A percentile compares a stretch with the other conserved stretches of the same genome.
These are phyloP conservation scores for Ophiocytium majus DNA, from an alignment of 352 stramenopile species.

Conservation along the genomic window DNA sequence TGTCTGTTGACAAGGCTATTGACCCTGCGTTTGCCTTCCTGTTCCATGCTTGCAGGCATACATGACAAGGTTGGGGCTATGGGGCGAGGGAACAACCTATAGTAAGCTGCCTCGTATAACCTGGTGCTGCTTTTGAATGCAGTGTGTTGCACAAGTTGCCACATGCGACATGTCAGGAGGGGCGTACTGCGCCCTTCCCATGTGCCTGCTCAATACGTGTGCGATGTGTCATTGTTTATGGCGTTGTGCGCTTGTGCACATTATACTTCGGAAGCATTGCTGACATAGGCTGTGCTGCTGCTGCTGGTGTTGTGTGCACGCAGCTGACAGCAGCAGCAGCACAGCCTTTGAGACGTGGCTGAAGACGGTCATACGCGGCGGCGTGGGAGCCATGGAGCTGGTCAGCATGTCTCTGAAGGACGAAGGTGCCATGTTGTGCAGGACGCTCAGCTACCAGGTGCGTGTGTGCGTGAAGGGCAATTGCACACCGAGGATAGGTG, in stretches of 20 bases:
- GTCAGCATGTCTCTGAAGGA: constrained; percentile 67
- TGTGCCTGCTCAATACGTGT: not conserved
- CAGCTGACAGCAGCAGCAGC: too few species aligned
- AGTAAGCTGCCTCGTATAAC: not conserved
- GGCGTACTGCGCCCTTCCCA: not conserved
- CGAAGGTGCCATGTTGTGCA: constrained; percentile 62
- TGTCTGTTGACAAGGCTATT: not conserved
- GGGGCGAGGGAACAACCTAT: constrained; percentile 57
- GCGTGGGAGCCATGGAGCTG: not conserved
- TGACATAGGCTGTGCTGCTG: not conserved
- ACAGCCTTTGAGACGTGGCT: not conserved
- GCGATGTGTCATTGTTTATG: not conserved
- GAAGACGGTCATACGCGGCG: not conserved
- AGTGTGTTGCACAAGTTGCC: not conserved
- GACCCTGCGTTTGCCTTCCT: not conserved
- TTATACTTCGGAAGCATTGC: not conserved
- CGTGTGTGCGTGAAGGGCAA: not conserved
- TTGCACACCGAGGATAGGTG: not conserved
- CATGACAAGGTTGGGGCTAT: constrained; percentile 68
- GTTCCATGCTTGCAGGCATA: constrained; percentile 57
- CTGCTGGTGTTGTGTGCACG: not conserved
- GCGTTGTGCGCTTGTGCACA: not conserved
- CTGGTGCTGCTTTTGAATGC: not conserved
- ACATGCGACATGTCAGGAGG: not conserved
- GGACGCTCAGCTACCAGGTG: constrained; percentile 63